Conservation (phyloP, 2,329 filamentous ascomycete genomes). For the Diaporthe sp. region DNA sequence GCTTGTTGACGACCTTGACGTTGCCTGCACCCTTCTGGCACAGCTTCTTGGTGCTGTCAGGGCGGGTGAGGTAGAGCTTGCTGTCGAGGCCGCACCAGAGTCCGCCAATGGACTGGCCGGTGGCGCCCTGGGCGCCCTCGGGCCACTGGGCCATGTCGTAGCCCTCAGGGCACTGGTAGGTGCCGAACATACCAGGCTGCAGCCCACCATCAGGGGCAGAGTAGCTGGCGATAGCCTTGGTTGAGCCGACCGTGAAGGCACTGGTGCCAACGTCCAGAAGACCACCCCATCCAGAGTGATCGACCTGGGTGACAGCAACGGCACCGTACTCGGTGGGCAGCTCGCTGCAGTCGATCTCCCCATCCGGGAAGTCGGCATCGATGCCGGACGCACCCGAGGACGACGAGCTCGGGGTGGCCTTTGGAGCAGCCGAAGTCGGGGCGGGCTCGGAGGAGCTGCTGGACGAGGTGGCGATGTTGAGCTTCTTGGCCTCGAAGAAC, state of each 20-base stretch:
- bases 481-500: slow-evolving; percentile 62
- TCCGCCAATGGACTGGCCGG: slow-evolving; percentile 88
- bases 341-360: slow-evolving; percentile 73
- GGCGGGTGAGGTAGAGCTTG: slow-evolving; percentile 82
- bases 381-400: slow-evolving; percentile 62
- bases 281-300: slow-evolving; percentile 80
- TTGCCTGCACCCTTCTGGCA: slow-evolving; percentile 79
- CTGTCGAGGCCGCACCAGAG: slow-evolving; percentile 79
- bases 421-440: slow-evolving; percentile 40
- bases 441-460: slow-evolving; percentile 34
- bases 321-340: slow-evolving; percentile 86
- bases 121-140: slow-evolving; percentile 74
- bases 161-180: slow-evolving; percentile 90
- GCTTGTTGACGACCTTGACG: slow-evolving; percentile 80
- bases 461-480: slow-evolving; percentile 43
- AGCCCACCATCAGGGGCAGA: slow-evolving; percentile 74
- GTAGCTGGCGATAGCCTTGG: slow-evolving; percentile 70
- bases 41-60: slow-evolving; percentile 68
- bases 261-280: slow-evolving; percentile 66
- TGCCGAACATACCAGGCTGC: slow-evolving; percentile 78
- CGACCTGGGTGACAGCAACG: slow-evolving; percentile 74
- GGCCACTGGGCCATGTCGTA: slow-evolving; percentile 97
- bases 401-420: slow-evolving; percentile 42
- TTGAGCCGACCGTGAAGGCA: slow-evolving; percentile 30
- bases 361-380: slow-evolving; percentile 78